A percentile compares a stretch with the other conserved stretches of the same genome.
Evolutionary conservation across 2,329 filamentous ascomycete genomes (phyloP).

Genomic region (Pseudopithomyces chartarum): DNA sequence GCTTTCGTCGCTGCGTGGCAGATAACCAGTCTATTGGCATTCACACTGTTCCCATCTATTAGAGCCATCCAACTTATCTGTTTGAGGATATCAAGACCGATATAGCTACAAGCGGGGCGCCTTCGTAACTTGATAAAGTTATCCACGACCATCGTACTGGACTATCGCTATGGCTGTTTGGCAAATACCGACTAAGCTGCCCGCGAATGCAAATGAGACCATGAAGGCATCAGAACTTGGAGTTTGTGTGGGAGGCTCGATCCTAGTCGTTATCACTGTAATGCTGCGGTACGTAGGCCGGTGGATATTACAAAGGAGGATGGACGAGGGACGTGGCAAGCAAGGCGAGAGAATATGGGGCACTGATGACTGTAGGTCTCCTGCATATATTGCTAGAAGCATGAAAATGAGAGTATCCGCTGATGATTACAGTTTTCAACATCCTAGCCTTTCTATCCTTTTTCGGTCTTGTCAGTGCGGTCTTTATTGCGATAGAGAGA

Average conservation of each 20-base stretch:
- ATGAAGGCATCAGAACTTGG: slow-evolving; percentile 11
- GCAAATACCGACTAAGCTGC: slow-evolving; percentile 16
- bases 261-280: slow-evolving; percentile 14
- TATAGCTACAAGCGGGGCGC: too few relatives aligned
- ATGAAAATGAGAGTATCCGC: neutral
- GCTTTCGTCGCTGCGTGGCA: neutral
- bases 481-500: slow-evolving; percentile 21
- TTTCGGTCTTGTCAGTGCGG: slow-evolving; percentile 19
- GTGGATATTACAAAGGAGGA: slow-evolving; percentile 16
- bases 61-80: too few relatives aligned
- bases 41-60: too few relatives aligned
- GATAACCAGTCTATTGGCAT: too few relatives aligned
- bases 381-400: neutral
- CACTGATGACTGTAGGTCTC: slow-evolving; percentile 22
- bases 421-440: slow-evolving; percentile 19
- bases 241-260: slow-evolving; percentile 10
- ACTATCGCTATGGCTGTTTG: slow-evolving; percentile 9
- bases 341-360: slow-evolving; percentile 13
- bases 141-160: neutral
- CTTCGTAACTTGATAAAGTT: neutral
- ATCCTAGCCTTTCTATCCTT: slow-evolving; percentile 23
- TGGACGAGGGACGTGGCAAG: slow-evolving; percentile 6
- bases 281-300: slow-evolving; percentile 21
- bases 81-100: too few relatives aligned
- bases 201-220: slow-evolving; percentile 16